These are phyloP conservation scores for Penicillium paneum DNA, from an alignment of 2,329 filamentous ascomycete genomes.

Conservation along the genomic window DNA sequence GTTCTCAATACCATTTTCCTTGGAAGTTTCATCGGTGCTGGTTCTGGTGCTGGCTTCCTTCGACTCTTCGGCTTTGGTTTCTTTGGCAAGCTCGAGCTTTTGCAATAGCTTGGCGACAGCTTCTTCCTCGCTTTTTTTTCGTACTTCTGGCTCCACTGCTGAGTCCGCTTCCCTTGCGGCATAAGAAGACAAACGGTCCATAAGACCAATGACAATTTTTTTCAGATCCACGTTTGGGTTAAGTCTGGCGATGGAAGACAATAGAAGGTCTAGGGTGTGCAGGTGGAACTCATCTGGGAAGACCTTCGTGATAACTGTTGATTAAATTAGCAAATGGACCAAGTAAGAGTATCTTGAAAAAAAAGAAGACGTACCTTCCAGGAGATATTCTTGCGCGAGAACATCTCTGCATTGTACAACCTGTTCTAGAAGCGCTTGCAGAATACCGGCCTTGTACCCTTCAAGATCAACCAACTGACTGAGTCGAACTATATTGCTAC, in stretches of 20 bases:
- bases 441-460: slow-evolving; percentile 84
- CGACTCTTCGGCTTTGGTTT: slow-evolving; percentile 49
- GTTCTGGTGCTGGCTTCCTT: slow-evolving; percentile 38
- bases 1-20: slow-evolving; percentile 37
- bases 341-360: neutral
- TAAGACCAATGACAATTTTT: slow-evolving; percentile 93
- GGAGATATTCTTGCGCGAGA: slow-evolving; percentile 90
- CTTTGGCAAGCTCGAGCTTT: slow-evolving; percentile 64
- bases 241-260: slow-evolving; percentile 85
- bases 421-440: slow-evolving; percentile 87
- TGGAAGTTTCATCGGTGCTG: slow-evolving; percentile 27
- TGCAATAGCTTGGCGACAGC: slow-evolving; percentile 75
- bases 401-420: slow-evolving; percentile 98
- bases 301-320: slow-evolving; percentile 86
- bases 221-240: slow-evolving; percentile 98
- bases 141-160: slow-evolving; percentile 67
- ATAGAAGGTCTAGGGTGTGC: slow-evolving; percentile 91
- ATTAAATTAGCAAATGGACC: slow-evolving; percentile 25
- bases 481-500: slow-evolving; percentile 90
- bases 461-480: slow-evolving; percentile 95
- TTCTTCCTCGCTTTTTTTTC: slow-evolving; percentile 76
- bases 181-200: slow-evolving; percentile 93
- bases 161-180: slow-evolving; percentile 81
- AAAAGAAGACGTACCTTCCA: slow-evolving; percentile 60
- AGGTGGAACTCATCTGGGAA: slow-evolving; percentile 98